These are phyloP conservation scores for Pestalotiopsis sp. DNA, from an alignment of 2,329 filamentous ascomycete species.

Conservation along the genomic window DNA sequence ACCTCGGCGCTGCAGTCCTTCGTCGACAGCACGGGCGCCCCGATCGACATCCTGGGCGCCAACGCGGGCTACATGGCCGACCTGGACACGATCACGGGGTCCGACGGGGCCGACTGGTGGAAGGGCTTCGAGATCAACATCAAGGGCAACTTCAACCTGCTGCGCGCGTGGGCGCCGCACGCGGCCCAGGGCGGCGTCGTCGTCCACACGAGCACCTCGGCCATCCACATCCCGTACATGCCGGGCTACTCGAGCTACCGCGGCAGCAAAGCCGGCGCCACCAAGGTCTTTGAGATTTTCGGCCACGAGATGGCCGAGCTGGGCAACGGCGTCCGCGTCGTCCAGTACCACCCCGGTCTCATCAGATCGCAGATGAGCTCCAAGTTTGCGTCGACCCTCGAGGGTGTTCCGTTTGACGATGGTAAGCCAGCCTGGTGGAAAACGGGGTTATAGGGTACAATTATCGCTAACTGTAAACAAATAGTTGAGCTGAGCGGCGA, in stretches of 20 bases:
- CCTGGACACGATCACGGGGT: constrained; percentile 19
- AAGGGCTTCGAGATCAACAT: constrained; percentile 28
- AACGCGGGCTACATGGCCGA: constrained; percentile 29
- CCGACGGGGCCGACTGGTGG: constrained; percentile 27
- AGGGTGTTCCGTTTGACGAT: constrained; percentile 6
- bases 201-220: constrained; percentile 26
- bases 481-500: constrained; percentile 28
- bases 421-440: background rate
- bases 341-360: constrained; percentile 14
- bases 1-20: constrained; percentile 1
- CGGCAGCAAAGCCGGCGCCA: constrained; percentile 17
- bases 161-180: constrained; percentile 23
- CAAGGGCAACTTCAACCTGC: constrained; percentile 24
- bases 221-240: constrained; percentile 14
- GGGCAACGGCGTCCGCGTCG: constrained; percentile 7
- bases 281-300: constrained; percentile 20
- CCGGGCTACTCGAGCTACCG: constrained; percentile 15
- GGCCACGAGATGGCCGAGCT: constrained; percentile 15
- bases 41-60: constrained; percentile 31
- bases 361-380: constrained; percentile 14
- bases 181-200: constrained; percentile 21
- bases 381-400: constrained; percentile 14
- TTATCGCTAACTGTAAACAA: background rate
- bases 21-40: background rate
- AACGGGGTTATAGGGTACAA: too few relatives aligned